Percentiles rank a stretch among this genome's conserved stretches.
Conservation (phyloP, 345 rosid species). For the Mallotus nudiflorus region DNA sequence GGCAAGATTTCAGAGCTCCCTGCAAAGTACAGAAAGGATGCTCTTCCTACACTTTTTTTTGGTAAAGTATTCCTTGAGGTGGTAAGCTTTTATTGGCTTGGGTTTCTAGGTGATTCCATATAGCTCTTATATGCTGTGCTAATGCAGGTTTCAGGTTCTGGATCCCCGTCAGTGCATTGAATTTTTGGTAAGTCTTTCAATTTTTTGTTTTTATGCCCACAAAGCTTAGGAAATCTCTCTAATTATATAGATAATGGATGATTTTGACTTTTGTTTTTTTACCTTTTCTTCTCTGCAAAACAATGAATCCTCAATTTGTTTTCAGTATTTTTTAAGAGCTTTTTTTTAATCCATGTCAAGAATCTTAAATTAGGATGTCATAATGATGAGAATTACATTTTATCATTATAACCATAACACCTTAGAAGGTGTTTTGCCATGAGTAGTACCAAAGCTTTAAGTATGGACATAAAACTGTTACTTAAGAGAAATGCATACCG, state of each 20-base stretch:
- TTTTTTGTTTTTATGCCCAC: not conserved
- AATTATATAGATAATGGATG: not conserved
- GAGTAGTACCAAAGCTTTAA: not conserved
- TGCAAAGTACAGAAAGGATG: conserved; percentile 71
- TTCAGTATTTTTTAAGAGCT: too few relatives aligned
- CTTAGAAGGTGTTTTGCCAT: not conserved
- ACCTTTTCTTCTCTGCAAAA: too few relatives aligned
- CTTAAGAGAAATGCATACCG: not conserved
- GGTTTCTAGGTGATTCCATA: not conserved
- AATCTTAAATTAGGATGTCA: not conserved
- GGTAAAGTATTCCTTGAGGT: conserved; percentile 44
- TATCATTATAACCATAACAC: not conserved
- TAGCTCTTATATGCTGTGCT: conserved; percentile 16
- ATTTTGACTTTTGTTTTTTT: not conserved
- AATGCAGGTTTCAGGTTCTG: conserved; percentile 90
- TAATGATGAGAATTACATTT: not conserved
- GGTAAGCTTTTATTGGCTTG: conserved; percentile 20
- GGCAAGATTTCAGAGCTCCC: conserved; percentile 76
- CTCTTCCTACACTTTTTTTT: conserved; percentile 70
- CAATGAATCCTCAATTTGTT: not conserved
- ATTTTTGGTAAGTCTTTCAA: conserved; percentile 63
- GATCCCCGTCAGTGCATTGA: conserved; percentile 87
- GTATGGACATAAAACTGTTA: not conserved
- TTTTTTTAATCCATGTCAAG: not conserved
- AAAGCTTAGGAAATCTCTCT: not conserved